Evolutionary conservation across 495 filamentous ascomycete genomes (phyloP).

Genomic region (Ramalina peruviana): DNA sequence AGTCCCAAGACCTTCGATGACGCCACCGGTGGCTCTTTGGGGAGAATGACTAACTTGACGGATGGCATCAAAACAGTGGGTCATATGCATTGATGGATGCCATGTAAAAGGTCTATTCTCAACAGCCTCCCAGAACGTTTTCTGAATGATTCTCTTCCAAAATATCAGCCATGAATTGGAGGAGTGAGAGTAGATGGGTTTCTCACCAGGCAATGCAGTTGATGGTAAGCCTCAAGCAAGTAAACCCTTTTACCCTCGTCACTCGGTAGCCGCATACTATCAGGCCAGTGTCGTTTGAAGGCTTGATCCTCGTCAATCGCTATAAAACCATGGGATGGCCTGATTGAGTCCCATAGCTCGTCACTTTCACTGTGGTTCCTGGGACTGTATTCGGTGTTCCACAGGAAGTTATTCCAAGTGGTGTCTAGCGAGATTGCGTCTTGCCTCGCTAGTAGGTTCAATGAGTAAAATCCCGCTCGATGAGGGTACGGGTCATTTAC

Average conservation of each 20-base stretch:
- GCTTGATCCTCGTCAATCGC: constrained; percentile 14
- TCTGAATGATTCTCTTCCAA: constrained; percentile 4
- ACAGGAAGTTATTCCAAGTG: constrained; percentile 4
- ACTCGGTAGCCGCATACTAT: constrained; percentile 7
- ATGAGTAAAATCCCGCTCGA: no score
- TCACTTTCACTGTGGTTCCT: constrained; percentile 3
- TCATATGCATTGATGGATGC: neutral
- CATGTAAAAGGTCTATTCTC: no score
- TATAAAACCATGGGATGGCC: constrained; percentile 14
- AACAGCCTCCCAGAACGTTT: constrained; percentile 9
- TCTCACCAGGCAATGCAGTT: constrained; percentile 15
- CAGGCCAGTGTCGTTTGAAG: neutral
- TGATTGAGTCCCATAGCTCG: constrained; percentile 12
- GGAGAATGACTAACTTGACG: neutral
- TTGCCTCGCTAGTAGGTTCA: no score
- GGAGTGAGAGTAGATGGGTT: neutral
- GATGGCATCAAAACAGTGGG: constrained; percentile 16
- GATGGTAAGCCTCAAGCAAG: constrained; percentile 17
- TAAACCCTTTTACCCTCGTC: constrained; percentile 13
- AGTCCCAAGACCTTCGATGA: neutral
- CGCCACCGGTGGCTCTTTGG: no score
- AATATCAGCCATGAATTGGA: neutral
- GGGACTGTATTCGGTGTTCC: constrained; percentile 6
- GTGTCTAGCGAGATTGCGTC: neutral
- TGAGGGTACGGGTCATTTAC: no score